These are phyloP conservation scores for Penicillium digitatum DNA, from an alignment of 2,329 filamentous ascomycete species.

Conservation along the genomic window DNA sequence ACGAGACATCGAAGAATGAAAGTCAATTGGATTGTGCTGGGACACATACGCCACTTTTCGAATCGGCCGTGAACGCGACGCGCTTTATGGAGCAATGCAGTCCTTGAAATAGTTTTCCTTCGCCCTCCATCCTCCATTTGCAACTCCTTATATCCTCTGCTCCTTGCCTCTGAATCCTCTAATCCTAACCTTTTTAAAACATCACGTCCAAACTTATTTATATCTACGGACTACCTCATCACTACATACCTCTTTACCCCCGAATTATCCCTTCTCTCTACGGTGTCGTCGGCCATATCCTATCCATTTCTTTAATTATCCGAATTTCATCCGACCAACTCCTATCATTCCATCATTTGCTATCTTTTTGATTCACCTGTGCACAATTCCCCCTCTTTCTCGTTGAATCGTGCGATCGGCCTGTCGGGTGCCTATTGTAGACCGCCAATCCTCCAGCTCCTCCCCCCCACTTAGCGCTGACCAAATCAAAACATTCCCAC, in stretches of 20 bases:
- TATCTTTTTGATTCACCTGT: background rate
- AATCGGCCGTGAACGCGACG: slow-evolving; percentile 20
- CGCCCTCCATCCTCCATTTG: slow-evolving; percentile 13
- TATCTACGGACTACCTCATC: slow-evolving; percentile 10
- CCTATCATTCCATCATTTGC: slow-evolving; percentile 6
- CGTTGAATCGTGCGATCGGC: slow-evolving; percentile 4
- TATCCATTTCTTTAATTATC: slow-evolving; percentile 8
- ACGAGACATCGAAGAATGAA: background rate
- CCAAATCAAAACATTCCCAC: slow-evolving; percentile 24
- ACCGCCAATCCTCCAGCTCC: slow-evolving; percentile 20
- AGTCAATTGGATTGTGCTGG: slow-evolving; percentile 8
- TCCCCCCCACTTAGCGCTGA: slow-evolving; percentile 29
- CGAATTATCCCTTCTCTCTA: slow-evolving; percentile 3
- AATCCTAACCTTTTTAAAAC: background rate
- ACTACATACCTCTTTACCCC: background rate
- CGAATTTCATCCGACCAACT: background rate
- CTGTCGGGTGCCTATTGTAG: slow-evolving; percentile 6
- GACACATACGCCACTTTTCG: slow-evolving; percentile 7
- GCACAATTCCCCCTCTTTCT: background rate
- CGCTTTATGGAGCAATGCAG: slow-evolving; percentile 8
- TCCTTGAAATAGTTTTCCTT: slow-evolving; percentile 23
- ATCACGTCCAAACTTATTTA: slow-evolving; percentile 6
- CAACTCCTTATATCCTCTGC: slow-evolving; percentile 1
- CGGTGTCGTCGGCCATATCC: background rate
- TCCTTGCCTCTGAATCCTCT: slow-evolving; percentile 7